Base-by-base conservation (phyloP, 2,329 filamentous ascomycete species). In the Fusarium multiceps region DNA sequence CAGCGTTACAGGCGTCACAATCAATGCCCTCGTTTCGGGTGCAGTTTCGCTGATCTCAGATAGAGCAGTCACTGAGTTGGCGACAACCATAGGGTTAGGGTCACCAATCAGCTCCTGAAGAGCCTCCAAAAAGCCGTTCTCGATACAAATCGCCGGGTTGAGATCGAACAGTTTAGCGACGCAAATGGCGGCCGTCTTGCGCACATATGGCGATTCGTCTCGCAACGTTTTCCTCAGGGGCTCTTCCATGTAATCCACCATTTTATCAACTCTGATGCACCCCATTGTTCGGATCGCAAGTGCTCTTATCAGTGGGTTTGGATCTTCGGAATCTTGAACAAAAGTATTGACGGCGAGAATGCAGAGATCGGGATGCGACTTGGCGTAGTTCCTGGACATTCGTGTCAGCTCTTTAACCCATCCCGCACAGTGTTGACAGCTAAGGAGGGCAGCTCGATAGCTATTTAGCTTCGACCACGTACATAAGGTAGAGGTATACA, bases 221-320 rank as follows among this genome's bases (percentile, higher is more conserved):
- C 94, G 90, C 72, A 99, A 85, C 14, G 96, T 99, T 84, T 99
- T 99, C 74, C 96, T 89, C 68, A 99, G 82, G 16, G 96, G 96
- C 77, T 99, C 96, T 80, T 98, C 96, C 95, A 99, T 98, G 80
- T 99, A 99, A 79, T 99, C 96, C 71, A 98, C 93, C 93, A 99
- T 99, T 82, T 99, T 99, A 74, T 98, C 96, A 59, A 99, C 96
- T 59, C 96, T 87, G 76, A 99, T 98, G 78, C 96, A 98, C 42
- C 96, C 96, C 96, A 99, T 99, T 34, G 96, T 99, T 75, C 96
- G 89, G 80, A 99, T 97, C 58, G 96, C 96, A 54, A 99, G 87
- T 53, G 96, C 96, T 85, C 96, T 88, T 76, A 99, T 93, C 25
- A 99, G 88, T 16, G 96, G 96, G 78, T 99, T 99, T 45, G 96